Percentiles rank a stretch among this genome's conserved stretches.
Evolutionary conservation across 2,329 filamentous ascomycete genomes (phyloP).

Genomic region (Septoria linicola): DNA sequence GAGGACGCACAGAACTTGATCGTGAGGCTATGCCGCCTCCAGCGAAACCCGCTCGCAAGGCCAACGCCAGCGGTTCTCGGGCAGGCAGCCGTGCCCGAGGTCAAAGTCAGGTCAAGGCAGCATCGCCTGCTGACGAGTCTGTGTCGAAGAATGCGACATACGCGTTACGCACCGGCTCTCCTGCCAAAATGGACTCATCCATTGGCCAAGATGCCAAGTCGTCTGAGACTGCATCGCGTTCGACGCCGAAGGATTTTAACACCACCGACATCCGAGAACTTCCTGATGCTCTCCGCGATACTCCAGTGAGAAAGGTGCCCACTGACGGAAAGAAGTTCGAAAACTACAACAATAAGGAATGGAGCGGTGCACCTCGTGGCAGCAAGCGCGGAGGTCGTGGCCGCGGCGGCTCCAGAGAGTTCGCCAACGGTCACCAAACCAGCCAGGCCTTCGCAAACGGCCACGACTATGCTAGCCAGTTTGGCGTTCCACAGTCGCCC

Average conservation of each 20-base stretch:
- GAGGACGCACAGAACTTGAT: conserved; percentile 29
- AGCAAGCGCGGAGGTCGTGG: conserved; percentile 37
- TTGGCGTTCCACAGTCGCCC: conserved; percentile 33
- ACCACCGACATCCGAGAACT: conserved; percentile 18
- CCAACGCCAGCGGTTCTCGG: conserved; percentile 18
- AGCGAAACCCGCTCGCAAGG: conserved; percentile 22
- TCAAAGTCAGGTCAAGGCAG: conserved; percentile 14
- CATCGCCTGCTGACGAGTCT: neutral
- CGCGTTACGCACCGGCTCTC: conserved; percentile 22
- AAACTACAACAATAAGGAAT: conserved; percentile 29
- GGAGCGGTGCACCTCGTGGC: conserved; percentile 27
- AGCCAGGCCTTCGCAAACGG: conserved; percentile 22
- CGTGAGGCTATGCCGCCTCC: conserved; percentile 33
- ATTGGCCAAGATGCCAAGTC: conserved; percentile 23
- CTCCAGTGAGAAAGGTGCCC: conserved; percentile 17
- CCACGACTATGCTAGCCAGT: conserved; percentile 31
- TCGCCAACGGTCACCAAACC: conserved; percentile 33
- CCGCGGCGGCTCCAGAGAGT: conserved; percentile 36
- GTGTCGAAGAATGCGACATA: conserved; percentile 9
- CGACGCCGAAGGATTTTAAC: conserved; percentile 15
- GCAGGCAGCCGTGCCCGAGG: conserved; percentile 20
- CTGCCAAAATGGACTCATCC: conserved; percentile 22
- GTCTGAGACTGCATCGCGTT: conserved; percentile 24
- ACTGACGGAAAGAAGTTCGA: conserved; percentile 31
- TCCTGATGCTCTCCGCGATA: conserved; percentile 15